Evolutionary conservation across 352 stramenopile species (phyloP).

Genomic region (Globisporangium uncinulatum): DNA sequence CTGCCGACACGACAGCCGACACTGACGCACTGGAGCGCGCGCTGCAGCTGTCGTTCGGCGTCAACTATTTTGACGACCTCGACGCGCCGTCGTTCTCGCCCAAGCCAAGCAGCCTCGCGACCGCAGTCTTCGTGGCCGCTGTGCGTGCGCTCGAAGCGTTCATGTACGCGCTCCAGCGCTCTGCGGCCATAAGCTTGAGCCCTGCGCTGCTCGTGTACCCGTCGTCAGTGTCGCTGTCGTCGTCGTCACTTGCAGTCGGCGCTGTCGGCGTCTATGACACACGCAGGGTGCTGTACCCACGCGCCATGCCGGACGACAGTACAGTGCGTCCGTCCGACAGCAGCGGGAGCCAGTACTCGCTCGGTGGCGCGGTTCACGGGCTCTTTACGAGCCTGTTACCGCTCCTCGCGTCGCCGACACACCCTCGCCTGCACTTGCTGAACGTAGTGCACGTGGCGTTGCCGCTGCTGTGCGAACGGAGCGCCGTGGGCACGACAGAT

Average conservation of each 20-base stretch:
- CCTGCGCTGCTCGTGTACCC: conserved; percentile 37
- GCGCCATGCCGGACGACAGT: conserved; percentile 11
- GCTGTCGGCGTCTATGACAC: conserved; percentile 24
- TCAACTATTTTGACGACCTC: conserved; percentile 75
- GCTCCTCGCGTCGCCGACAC: conserved; percentile 31
- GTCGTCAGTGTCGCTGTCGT: conserved; percentile 10
- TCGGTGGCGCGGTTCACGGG: conserved; percentile 31
- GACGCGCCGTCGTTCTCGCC: conserved; percentile 30
- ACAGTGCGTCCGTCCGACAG: background rate
- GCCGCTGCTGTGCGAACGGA: conserved; percentile 20
- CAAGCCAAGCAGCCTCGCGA: conserved; percentile 41
- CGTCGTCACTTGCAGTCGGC: conserved; percentile 4
- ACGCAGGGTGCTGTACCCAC: conserved; percentile 29
- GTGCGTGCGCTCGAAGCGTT: conserved; percentile 60
- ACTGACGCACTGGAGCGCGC: conserved; percentile 15
- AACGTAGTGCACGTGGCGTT: conserved; percentile 42
- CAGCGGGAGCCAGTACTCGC: conserved; percentile 22
- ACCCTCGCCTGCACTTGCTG: conserved; percentile 53
- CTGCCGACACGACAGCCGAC: background rate
- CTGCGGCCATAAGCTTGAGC: conserved; percentile 27
- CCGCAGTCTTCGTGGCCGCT: conserved; percentile 51
- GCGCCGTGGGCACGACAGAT: background rate
- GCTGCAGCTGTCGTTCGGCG: conserved; percentile 28
- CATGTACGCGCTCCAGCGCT: conserved; percentile 33
- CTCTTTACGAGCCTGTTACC: conserved; percentile 47